Conservation (phyloP, 2,329 filamentous ascomycete genomes). For the Pyrenophora seminiperda region DNA sequence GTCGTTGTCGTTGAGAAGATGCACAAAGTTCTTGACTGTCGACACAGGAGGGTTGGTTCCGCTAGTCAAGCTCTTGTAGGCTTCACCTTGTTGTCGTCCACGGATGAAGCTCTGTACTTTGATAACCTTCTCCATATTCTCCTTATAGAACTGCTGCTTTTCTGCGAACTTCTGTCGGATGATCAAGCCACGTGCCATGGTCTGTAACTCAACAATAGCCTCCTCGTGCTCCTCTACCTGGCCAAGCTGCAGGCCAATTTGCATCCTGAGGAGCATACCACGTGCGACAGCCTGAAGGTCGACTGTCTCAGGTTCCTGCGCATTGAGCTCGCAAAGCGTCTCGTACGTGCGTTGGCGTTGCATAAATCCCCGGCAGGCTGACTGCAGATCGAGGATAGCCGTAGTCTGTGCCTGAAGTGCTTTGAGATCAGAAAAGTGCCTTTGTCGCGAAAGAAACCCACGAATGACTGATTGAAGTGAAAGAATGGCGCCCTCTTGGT, state of each 20-base stretch:
- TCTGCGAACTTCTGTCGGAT: slow-evolving; percentile 78
- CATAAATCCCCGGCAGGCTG: slow-evolving; percentile 67
- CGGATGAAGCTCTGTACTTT: slow-evolving; percentile 98
- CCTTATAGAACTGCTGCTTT: slow-evolving; percentile 85
- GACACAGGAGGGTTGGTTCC: slow-evolving; percentile 97
- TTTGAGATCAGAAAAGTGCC: slow-evolving; percentile 52
- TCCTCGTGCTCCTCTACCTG: slow-evolving; percentile 84
- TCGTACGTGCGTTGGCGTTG: slow-evolving; percentile 64
- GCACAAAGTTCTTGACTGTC: slow-evolving; percentile 97
- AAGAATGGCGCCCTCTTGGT: slow-evolving; percentile 52
- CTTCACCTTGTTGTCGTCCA: slow-evolving; percentile 93
- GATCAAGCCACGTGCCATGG: slow-evolving; percentile 72
- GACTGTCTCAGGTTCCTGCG: slow-evolving; percentile 69
- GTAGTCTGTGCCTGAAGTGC: slow-evolving; percentile 64
- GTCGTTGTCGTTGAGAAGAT: slow-evolving; percentile 95
- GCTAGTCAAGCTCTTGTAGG: slow-evolving; percentile 94
- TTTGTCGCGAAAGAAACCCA: slow-evolving; percentile 54
- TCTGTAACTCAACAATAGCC: slow-evolving; percentile 74
- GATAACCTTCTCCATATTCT: slow-evolving; percentile 99
- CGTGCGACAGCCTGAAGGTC: slow-evolving; percentile 76
- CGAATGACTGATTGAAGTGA: slow-evolving; percentile 60
- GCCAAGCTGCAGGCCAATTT: slow-evolving; percentile 73
- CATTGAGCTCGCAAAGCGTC: slow-evolving; percentile 72
- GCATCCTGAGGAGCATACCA: slow-evolving; percentile 76
- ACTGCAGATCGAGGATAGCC: slow-evolving; percentile 68